These are phyloP conservation scores for Salix brachista DNA, from an alignment of 345 rosid species.

Conservation along the genomic window DNA sequence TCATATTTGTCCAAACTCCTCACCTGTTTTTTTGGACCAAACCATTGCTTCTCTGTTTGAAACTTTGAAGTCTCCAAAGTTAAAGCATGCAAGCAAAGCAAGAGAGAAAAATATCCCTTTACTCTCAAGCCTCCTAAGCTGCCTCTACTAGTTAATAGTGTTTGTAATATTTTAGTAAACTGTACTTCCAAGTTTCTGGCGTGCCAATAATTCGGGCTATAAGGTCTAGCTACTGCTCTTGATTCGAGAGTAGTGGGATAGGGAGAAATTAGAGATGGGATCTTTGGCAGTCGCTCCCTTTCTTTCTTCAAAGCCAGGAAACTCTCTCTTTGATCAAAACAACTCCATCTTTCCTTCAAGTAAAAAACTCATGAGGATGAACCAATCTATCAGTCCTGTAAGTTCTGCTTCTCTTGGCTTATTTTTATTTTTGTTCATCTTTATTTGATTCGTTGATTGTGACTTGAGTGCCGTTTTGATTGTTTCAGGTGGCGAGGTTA, in stretches of 20 bases:
- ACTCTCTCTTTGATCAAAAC: slow-evolving; percentile 37
- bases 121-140: slow-evolving; percentile 1
- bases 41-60: not conserved
- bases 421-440: not conserved
- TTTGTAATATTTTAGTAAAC: too few relatives aligned
- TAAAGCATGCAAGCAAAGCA: slow-evolving; percentile 3
- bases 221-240: not conserved
- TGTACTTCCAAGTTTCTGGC: not conserved
- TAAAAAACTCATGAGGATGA: slow-evolving; percentile 44
- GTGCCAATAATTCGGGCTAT: not conserved
- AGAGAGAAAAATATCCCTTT: not conserved
- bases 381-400: slow-evolving; percentile 51
- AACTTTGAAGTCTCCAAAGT: not conserved
- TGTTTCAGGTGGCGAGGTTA: slow-evolving; percentile 71
- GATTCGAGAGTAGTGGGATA: slow-evolving; percentile 5
- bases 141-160: not conserved
- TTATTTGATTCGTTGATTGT: not conserved
- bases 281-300: slow-evolving; percentile 37
- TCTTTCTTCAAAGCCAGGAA: slow-evolving; percentile 43
- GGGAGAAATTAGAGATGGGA: slow-evolving; percentile 41
- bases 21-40: not conserved
- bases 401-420: not conserved
- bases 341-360: slow-evolving; percentile 36
- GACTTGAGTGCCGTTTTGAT: not conserved
- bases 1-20: not conserved